Evolutionary conservation across 345 rosid genomes (phyloP).

Genomic region (Noccaea bulbosa): DNA sequence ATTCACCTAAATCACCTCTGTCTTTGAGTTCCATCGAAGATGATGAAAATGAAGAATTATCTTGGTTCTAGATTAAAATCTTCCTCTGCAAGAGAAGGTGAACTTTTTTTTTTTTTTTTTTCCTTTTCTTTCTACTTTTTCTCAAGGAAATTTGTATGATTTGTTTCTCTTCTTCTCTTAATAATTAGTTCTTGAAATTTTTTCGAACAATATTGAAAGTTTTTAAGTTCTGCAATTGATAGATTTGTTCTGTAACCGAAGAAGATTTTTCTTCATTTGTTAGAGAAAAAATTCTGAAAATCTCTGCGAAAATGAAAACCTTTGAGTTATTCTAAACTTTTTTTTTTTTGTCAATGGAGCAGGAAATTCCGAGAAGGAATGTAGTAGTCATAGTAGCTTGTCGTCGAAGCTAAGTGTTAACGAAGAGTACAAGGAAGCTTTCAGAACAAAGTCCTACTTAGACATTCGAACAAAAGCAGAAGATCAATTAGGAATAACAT

Average conservation of each 20-base stretch:
- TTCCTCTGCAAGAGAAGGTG: constrained; percentile 50
- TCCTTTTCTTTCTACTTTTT: neutral
- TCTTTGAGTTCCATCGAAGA: constrained; percentile 33
- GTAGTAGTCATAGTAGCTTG: constrained; percentile 43
- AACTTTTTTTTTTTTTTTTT: neutral
- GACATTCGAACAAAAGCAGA: constrained; percentile 71
- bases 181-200: constrained; percentile 21
- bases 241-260: neutral
- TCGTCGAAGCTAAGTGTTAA: constrained; percentile 55
- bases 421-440: constrained; percentile 85
- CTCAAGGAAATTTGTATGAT: constrained; percentile 1
- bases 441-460: constrained; percentile 75
- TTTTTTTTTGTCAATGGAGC: constrained; percentile 34
- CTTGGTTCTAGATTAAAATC: constrained; percentile 36
- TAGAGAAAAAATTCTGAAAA: neutral
- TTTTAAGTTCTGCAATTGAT: constrained; percentile 1
- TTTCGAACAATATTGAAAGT: neutral
- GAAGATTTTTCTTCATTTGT: neutral
- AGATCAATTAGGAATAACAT: constrained; percentile 44
- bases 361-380: constrained; percentile 50
- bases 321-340: neutral
- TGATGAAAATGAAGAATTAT: constrained; percentile 44
- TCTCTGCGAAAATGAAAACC: neutral
- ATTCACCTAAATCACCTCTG: constrained; percentile 33
- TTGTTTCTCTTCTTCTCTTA: constrained; percentile 25